Evolutionary conservation across 2,329 filamentous ascomycete genomes (phyloP).

Genomic region (Zymoseptoria pseudotritici): DNA sequence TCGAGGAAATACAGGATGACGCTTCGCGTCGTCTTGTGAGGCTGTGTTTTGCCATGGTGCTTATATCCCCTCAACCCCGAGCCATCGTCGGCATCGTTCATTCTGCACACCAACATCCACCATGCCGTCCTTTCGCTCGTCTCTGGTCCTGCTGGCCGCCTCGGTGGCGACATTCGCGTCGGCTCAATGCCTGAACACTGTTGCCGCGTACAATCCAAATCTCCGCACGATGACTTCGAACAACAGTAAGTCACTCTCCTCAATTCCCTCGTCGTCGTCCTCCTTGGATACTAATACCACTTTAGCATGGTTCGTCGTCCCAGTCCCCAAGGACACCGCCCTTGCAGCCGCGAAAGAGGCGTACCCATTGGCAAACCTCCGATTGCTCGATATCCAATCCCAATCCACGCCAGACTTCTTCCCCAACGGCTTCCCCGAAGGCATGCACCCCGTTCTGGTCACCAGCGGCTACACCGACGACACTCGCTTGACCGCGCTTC

Average conservation of each 20-base stretch:
- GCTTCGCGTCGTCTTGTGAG: no score
- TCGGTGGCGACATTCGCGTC: not conserved
- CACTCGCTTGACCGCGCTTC: slow-evolving; percentile 18
- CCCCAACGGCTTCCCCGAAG: slow-evolving; percentile 14
- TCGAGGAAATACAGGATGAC: no score
- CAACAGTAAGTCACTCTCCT: slow-evolving; percentile 5
- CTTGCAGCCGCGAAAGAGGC: slow-evolving; percentile 13
- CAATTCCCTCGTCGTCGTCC: not conserved
- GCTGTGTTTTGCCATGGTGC: no score
- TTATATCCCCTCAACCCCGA: no score
- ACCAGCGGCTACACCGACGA: slow-evolving; percentile 11
- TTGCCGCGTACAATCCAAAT: slow-evolving; percentile 15
- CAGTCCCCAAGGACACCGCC: slow-evolving; percentile 14
- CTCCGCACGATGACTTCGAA: slow-evolving; percentile 15
- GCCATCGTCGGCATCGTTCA: no score
- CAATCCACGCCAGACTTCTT: slow-evolving; percentile 14
- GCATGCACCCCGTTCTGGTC: slow-evolving; percentile 17
- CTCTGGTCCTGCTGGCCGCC: not conserved
- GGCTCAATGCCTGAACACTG: slow-evolving; percentile 20
- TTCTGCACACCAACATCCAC: no score
- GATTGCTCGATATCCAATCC: slow-evolving; percentile 12
- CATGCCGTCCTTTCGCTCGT: not conserved
- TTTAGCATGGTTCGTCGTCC: slow-evolving; percentile 17
- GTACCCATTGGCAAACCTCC: slow-evolving; percentile 7
- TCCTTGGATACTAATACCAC: not conserved